Base-by-base conservation (phyloP, 2,329 filamentous ascomycete genomes). In the Leptographium lundbergii region DNA sequence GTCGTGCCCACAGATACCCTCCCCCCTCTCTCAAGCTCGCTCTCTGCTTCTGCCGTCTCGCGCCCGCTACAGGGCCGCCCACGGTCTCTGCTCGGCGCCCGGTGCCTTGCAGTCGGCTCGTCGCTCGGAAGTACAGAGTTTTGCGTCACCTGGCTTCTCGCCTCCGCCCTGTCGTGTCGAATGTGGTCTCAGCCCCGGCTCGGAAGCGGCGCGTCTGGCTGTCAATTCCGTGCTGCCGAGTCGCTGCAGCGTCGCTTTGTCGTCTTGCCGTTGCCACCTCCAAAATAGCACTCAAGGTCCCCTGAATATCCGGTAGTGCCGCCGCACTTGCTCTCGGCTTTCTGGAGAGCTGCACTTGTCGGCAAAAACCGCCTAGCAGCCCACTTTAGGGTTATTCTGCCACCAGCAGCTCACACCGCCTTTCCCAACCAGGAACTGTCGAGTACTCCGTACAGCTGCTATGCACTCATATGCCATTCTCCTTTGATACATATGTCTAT, bases 341-440 rank as follows among this genome's bases (percentile, higher is more conserved):
- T 19, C 32, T 39, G 29, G 13, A 36, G 22, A 47, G 48, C 48
- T 51, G 25, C 25, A 7, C 29, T n/a, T n/a, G 39, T 56, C 54
- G 54, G 54, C 39, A 56, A 56, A 56, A 56, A 56, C 54, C 54
- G 54, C 54, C 42, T 29, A 56, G 25, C 19, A 10, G 25, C 36
- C 27, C 22, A 45, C 22, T 17, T 29, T 51, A 19, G 19, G 54
- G 17, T 13, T n/a, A 22, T 56, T 56, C 54, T 56, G 54, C 54
- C 54, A 25, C 4, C 36, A 7, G 6, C 17, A 47, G 34, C 22
- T 42, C 13, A 24, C 54, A 56, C 54, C 54, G 54, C 54, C 54
- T 56, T 56, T 42, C 54, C 17, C 9, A 48, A 32, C 2, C 19
- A 7, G 34, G 36, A 10, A 39, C 14, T 13, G 36, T 39, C n/a